phyloP scores from a whole-genome alignment of 2,329 filamentous ascomycete genomes.

The Microsporum canis region DNA sequence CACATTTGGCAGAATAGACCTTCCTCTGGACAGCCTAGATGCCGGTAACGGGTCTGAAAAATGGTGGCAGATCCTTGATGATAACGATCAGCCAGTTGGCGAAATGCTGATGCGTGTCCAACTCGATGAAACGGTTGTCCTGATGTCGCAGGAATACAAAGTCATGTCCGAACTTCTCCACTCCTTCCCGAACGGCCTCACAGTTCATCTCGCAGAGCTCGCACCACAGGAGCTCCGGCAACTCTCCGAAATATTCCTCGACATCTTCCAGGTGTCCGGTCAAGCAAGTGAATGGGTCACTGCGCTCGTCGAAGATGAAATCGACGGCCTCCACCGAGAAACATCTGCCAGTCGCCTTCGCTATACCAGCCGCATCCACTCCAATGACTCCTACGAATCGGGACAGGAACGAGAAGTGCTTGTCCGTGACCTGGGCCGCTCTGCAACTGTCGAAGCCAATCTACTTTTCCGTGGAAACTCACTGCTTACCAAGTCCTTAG shows the following conservation, averaged over 20 bases:
- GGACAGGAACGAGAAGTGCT: conserved; percentile 48
- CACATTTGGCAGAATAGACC: conserved; percentile 54
- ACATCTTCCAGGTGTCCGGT: conserved; percentile 91
- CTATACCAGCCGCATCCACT: conserved; percentile 53
- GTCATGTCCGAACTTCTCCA: conserved; percentile 73
- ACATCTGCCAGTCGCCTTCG: conserved; percentile 53
- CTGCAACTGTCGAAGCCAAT: conserved; percentile 69
- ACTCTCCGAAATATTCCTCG: conserved; percentile 76
- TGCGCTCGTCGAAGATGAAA: conserved; percentile 89
- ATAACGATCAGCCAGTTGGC: conserved; percentile 62
- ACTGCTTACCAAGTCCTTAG: conserved; percentile 79
- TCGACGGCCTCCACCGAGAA: conserved; percentile 82
- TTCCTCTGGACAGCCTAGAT: conserved; percentile 68
- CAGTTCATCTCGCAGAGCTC: conserved; percentile 68
- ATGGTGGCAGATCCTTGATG: conserved; percentile 75
- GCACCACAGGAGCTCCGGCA: conserved; percentile 65
- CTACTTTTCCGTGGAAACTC: conserved; percentile 92
- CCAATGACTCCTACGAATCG: conserved; percentile 47
- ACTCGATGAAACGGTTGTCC: conserved; percentile 79
- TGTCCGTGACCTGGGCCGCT: conserved; percentile 53
- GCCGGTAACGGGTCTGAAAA: conserved; percentile 68
- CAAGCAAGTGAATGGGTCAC: conserved; percentile 80
- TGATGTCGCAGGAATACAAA: conserved; percentile 76
- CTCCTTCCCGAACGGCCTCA: conserved; percentile 71
- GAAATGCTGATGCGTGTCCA: conserved; percentile 74